Percentiles rank a stretch among this genome's conserved stretches.
These are phyloP conservation scores for Coemansia sp. DNA, from an alignment of 192 early-diverging fungal genomes.

Conservation along the genomic window DNA sequence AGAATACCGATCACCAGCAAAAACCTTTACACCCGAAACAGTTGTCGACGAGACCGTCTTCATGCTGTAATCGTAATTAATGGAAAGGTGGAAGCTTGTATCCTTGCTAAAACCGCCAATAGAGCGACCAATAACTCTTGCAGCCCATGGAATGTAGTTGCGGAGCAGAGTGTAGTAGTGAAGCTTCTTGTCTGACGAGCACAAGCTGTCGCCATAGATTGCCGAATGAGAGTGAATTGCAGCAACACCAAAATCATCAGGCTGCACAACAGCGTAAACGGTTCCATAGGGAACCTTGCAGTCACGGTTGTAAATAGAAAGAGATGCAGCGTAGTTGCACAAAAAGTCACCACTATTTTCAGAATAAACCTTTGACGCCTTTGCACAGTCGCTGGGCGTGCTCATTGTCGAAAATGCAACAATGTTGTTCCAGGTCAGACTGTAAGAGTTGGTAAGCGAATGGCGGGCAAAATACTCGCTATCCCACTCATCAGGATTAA, in stretches of 20 bases:
- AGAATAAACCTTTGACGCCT: constrained; percentile 22
- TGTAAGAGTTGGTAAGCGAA: constrained; percentile 11
- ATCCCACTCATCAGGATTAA: constrained; percentile 31
- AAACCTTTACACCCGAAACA: constrained; percentile 19
- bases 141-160: constrained; percentile 45
- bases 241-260: constrained; percentile 20
- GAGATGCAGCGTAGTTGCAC: constrained; percentile 27
- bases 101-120: constrained; percentile 31
- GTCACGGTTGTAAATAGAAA: constrained; percentile 19
- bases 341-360: constrained; percentile 34
- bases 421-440: constrained; percentile 21
- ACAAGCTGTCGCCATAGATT: constrained; percentile 33
- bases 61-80: constrained; percentile 22
- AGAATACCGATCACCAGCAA: constrained; percentile 28
- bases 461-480: constrained; percentile 25
- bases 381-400: constrained; percentile 27
- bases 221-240: constrained; percentile 39
- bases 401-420: constrained; percentile 10
- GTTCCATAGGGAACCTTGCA: constrained; percentile 41
- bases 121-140: constrained; percentile 16
- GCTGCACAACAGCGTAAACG: constrained; percentile 36
- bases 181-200: constrained; percentile 23
- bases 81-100: constrained; percentile 14
- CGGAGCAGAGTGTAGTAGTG: constrained; percentile 45
- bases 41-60: constrained; percentile 5